Conservation (phyloP, 139 green algal genomes). For the Chlorella ohadii region DNA sequence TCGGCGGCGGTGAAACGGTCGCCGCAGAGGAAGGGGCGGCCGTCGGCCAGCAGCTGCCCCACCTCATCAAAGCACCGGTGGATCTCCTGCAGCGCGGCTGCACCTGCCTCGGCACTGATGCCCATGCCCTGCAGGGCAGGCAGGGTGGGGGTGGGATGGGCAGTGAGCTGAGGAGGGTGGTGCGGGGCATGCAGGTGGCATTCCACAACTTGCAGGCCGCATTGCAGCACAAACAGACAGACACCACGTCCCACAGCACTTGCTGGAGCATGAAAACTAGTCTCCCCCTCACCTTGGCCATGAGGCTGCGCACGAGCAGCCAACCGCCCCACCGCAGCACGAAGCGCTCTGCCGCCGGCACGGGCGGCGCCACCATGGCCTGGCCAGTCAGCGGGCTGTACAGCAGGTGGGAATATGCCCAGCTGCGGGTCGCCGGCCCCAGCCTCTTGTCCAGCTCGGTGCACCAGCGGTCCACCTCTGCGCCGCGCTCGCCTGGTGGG, state of each 20-base stretch:
- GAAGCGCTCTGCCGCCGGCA: not conserved
- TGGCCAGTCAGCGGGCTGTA: not conserved
- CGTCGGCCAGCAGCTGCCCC: constrained; percentile 5
- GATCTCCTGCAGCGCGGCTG: not conserved
- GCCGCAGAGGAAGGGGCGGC: constrained; percentile 15
- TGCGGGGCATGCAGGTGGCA: not conserved
- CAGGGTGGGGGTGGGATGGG: not conserved
- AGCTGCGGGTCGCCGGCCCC: not conserved
- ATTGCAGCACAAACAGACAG: no score
- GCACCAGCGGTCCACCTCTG: constrained; percentile 5
- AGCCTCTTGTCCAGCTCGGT: not conserved
- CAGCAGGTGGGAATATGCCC: constrained; percentile 26
- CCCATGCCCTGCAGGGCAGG: not conserved
- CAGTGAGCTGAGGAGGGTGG: not conserved
- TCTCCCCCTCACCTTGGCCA: not conserved
- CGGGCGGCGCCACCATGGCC: not conserved
- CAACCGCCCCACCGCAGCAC: constrained; percentile 14
- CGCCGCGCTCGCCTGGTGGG: not conserved
- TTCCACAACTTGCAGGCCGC: not conserved
- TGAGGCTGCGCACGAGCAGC: constrained; percentile 4
- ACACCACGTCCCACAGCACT: no score
- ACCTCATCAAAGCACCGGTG: not conserved
- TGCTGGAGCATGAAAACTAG: no score
- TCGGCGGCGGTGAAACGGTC: constrained; percentile 11
- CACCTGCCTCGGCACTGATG: not conserved